Evolutionary conservation across 2,329 filamentous ascomycete genomes (phyloP).

Genomic region (Aspergillus sp.): DNA sequence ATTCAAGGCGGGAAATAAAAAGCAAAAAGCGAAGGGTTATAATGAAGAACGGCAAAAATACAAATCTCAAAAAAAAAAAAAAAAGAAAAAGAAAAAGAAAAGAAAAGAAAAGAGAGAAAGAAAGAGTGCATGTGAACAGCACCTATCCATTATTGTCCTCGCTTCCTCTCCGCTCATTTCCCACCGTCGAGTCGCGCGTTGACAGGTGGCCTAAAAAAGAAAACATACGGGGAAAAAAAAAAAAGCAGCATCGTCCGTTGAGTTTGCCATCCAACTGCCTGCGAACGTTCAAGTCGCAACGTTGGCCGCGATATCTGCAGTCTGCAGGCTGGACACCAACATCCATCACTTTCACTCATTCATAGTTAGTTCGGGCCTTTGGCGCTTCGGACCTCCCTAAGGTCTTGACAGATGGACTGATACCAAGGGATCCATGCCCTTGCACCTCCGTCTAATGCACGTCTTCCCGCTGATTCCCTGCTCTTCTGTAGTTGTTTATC

Average conservation of each 20-base stretch:
- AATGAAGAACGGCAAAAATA: too few species aligned
- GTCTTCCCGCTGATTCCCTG: constrained; percentile 26
- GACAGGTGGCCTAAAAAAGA: constrained; percentile 14
- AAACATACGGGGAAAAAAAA: constrained; percentile 2
- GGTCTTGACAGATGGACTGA: constrained; percentile 11
- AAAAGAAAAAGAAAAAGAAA: too few species aligned
- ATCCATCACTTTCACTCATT: too few species aligned
- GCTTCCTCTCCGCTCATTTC: neutral
- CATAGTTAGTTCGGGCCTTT: neutral
- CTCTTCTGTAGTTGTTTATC: constrained; percentile 9
- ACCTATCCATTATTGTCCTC: too few species aligned
- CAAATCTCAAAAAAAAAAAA: too few species aligned
- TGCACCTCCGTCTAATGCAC: constrained; percentile 13
- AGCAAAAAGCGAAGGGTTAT: too few species aligned
- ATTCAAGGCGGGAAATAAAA: neutral
- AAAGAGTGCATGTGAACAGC: neutral
- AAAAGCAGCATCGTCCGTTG: neutral
- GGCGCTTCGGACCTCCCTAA: neutral
- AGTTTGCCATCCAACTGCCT: neutral
- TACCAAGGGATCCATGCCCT: constrained; percentile 10
- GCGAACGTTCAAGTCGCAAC: neutral
- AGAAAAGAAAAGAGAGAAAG: too few species aligned
- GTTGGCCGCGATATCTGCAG: neutral
- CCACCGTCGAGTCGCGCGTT: constrained; percentile 4
- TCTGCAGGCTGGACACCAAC: neutral